Base-by-base conservation (phyloP, 192 early-diverging fungal species). In the Coemansia sp. region DNA sequence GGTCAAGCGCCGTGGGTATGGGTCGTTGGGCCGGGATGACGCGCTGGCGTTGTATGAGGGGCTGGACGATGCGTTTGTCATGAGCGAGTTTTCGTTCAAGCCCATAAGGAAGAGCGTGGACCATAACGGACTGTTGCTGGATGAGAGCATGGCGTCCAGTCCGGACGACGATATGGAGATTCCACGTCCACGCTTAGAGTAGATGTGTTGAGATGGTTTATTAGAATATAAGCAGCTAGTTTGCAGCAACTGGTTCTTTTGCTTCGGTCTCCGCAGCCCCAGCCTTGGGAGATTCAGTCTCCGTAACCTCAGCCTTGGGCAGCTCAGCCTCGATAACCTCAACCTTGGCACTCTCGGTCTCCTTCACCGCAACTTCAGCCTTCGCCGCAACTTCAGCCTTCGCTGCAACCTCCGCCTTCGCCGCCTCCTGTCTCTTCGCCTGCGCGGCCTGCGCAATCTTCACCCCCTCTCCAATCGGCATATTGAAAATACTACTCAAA, bases 401-500 rank as follows among this genome's bases (percentile, higher is more conserved):
- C 31, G 74, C 58, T n/a, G 75, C 60, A n/a, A 11, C 20, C 50
- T 54, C 28, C 40, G 40, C 40, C 52, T 54, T 83, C 31, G 74
- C 58, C 19, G 75, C 60, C 38, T 87, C 86, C 62, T 65, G 60
- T 9, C 58, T 46, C 68, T 65, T 72, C 4, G 77, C 77, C 28
- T 71, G 77, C 9, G 77, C 71, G 2, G 75, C 75, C 0, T 67
- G 71, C 0, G 77, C 77, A 46, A 74, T 48, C 68, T 80, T 80
- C 26, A 65, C 50, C 12, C 66, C 77, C 50, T 80, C 71, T 54
- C 77, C 77, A 61, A 80, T 80, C 4, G 77, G 71, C 71, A 71
- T 74, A 42, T 80, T 80, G 34, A 71, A 80, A 36, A 80, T 80
- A 36, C 77, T 74, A 49, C 77, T 80, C 11, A 80, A 57, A 19